Conservation (phyloP, 2,329 filamentous ascomycete genomes). For the Lecanicillium sp. region DNA sequence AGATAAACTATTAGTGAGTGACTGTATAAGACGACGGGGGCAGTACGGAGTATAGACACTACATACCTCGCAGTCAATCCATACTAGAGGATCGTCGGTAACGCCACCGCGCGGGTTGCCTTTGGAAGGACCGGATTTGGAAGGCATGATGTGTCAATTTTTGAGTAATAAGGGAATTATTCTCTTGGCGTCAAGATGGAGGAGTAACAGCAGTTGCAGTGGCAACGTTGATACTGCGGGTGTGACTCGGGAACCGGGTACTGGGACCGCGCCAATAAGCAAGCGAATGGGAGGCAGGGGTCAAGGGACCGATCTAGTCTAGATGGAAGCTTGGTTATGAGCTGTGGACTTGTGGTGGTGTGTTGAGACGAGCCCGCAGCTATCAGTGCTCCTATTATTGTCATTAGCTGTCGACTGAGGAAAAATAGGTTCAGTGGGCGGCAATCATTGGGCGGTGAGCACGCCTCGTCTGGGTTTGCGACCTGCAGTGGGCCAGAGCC, state of each 20-base stretch:
- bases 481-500: background rate
- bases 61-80: conserved; percentile 67
- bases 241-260: background rate
- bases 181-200: background rate
- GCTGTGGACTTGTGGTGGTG: too few species aligned
- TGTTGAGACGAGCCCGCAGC: background rate
- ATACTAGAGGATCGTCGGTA: conserved; percentile 61
- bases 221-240: too few species aligned
- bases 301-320: conserved; percentile 5
- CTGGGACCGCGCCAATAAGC: conserved; percentile 6
- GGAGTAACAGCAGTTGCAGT: too few species aligned
- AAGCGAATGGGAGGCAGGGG: background rate
- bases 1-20: conserved; percentile 10
- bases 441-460: conserved; percentile 1
- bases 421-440: conserved; percentile 5
- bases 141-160: conserved; percentile 1
- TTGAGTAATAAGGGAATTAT: background rate
- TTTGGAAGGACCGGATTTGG: conserved; percentile 17
- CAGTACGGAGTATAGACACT: background rate
- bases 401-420: background rate
- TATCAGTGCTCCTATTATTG: background rate
- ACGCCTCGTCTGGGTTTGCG: background rate
- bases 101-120: conserved; percentile 12
- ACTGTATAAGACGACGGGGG: background rate
- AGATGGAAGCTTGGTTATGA: background rate